Evolutionary conservation across 495 filamentous ascomycete genomes (phyloP), one percentile per base, ranked within the genome.

Genomic region (Aspergillus conjunctus): DNA sequence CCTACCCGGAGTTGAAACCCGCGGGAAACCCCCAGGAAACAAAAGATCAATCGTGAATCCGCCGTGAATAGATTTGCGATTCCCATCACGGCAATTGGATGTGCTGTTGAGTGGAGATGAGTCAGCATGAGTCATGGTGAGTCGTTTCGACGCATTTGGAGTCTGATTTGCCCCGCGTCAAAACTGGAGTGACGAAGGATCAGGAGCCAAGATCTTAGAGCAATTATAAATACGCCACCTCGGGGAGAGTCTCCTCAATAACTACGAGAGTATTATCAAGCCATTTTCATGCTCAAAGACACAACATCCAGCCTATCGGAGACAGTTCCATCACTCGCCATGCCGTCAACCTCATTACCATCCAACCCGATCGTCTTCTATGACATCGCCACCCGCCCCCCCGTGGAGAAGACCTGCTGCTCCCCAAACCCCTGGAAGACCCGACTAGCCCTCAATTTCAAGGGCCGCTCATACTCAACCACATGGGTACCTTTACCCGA

Each of bases 341-440:
- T 51, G 32, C 15, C 55, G 8, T 37, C 55, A 10, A 51, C 21
- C 21, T 15, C 48, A 7, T 11, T 12, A 11, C 53, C 39, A 39
- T 22, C 56, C 48, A 48, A 20, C 52, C 14, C 65, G 34, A 71
- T 87, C 18, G 49, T 65, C 68, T 77, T 85, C 64, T 88, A 87
- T 71, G 85, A 88, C 74, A 85, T 87, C 65, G 76, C 78, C 52
- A 73, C 74, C 7, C 49, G 62, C 1, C 69, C 71, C 8, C 76
- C 83, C 52, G 59, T 68, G 4, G 65, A 67, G 10, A 68, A 75
- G 31, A 76, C 46, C 65, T 53, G 30, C 58, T 63, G 64, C 59
- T 68, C 79, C 0, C 79, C 80, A 5, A 89, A 89, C 67, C 85
- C 86, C 4, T 87, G 82, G 80, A 88, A 88, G 67, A 56, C 74